Percentiles rank a stretch among this genome's conserved stretches.
phyloP scores from a whole-genome alignment of 371 early-diverging fungal genomes.

The Saksenaea oblongispora region DNA sequence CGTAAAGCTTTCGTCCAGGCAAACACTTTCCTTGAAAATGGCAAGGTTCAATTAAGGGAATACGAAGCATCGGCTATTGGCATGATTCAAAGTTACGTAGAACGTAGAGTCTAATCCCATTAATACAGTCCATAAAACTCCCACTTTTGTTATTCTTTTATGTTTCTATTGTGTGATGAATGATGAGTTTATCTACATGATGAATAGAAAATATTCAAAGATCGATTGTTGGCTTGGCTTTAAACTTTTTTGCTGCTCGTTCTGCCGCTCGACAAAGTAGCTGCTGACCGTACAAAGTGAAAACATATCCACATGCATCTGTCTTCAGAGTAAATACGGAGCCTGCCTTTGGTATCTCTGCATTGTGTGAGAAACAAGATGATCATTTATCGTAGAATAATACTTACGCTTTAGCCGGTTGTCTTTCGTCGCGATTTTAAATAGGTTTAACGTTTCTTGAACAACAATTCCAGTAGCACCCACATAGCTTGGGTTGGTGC shows the following conservation, averaged over 20 bases:
- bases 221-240: slow-evolving; percentile 79
- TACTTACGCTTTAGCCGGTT: slow-evolving; percentile 66
- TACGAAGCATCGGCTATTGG: slow-evolving; percentile 59
- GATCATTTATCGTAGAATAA: neutral
- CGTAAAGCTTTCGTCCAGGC: slow-evolving; percentile 61
- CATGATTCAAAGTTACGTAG: slow-evolving; percentile 59
- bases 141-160: neutral
- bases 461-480: slow-evolving; percentile 82
- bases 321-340: slow-evolving; percentile 70
- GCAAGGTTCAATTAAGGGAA: slow-evolving; percentile 49
- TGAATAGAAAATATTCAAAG: slow-evolving; percentile 38
- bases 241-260: slow-evolving; percentile 86
- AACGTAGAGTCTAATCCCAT: slow-evolving; percentile 42
- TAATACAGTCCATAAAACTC: neutral
- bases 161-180: neutral
- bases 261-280: slow-evolving; percentile 75
- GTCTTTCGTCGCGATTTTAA: slow-evolving; percentile 75
- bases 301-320: slow-evolving; percentile 30
- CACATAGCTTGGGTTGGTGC: slow-evolving; percentile 81
- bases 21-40: slow-evolving; percentile 46
- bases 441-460: slow-evolving; percentile 87
- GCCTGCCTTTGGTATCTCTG: slow-evolving; percentile 79
- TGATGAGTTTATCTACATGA: neutral
- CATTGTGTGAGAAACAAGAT: slow-evolving; percentile 1
- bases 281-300: slow-evolving; percentile 83